These are phyloP conservation scores for Crithidia sp. DNA, from an alignment of 208 protist genomes.

Conservation along the genomic window DNA sequence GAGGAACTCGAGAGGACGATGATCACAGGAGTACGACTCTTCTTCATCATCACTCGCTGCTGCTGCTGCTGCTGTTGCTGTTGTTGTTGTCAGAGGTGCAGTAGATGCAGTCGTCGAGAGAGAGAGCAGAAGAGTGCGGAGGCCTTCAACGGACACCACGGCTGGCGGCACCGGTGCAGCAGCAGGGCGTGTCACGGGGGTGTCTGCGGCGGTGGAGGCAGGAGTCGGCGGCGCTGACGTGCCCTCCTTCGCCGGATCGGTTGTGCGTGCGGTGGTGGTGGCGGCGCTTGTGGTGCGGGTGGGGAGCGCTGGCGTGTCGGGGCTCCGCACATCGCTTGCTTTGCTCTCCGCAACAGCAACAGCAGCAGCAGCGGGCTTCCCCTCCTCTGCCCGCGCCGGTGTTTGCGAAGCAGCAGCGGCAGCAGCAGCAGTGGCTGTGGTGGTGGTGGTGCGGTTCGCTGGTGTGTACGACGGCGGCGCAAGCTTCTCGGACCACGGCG, in stretches of 20 bases:
- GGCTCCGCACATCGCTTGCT: too few relatives aligned
- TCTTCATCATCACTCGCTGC: too few relatives aligned
- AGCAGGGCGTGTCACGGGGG: not conserved
- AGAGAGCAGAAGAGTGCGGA: slow-evolving; percentile 16
- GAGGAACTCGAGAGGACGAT: not conserved
- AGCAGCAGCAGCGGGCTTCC: not conserved
- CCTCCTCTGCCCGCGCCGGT: not conserved
- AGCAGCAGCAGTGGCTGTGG: not conserved
- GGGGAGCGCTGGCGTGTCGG: too few relatives aligned
- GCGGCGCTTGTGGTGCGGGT: too few relatives aligned
- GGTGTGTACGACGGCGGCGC: slow-evolving; percentile 10
- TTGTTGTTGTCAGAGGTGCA: not conserved
- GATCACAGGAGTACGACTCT: too few relatives aligned
- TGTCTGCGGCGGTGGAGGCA: not conserved
- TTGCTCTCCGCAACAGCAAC: too few relatives aligned
- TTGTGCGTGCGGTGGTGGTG: too few relatives aligned
- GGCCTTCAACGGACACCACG: slow-evolving; percentile 20
- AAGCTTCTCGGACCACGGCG: slow-evolving; percentile 23
- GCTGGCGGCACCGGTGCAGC: not conserved
- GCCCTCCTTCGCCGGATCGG: too few relatives aligned
- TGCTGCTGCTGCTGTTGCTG: not conserved
- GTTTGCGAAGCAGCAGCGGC: not conserved
- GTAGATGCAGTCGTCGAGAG: slow-evolving; percentile 10
- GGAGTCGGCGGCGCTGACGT: not conserved
- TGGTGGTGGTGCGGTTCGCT: not conserved